These are phyloP conservation scores for Coemansia sp. DNA, from an alignment of 192 early-diverging fungal species.

Conservation along the genomic window DNA sequence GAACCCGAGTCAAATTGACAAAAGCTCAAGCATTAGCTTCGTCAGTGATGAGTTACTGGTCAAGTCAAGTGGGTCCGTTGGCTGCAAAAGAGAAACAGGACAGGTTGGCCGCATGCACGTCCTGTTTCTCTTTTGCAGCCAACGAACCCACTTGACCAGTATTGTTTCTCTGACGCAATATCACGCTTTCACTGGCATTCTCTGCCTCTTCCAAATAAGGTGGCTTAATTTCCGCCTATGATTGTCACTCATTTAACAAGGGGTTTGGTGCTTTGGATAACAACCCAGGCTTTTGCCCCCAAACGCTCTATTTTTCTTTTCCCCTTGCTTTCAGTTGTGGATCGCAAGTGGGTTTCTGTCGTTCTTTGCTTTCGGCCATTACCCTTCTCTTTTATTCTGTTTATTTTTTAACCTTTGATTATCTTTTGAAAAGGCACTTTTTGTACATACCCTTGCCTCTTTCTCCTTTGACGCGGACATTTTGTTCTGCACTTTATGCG, in stretches of 20 bases:
- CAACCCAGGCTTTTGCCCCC: neutral
- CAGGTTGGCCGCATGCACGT: too few relatives aligned
- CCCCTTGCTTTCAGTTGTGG: neutral
- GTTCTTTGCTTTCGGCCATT: neutral
- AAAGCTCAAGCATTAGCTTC: too few relatives aligned
- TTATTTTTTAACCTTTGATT: slow-evolving; percentile 9
- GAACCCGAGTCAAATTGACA: too few relatives aligned
- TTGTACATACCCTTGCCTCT: slow-evolving; percentile 4
- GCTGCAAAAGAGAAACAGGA: too few relatives aligned
- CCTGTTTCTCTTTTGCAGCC: neutral
- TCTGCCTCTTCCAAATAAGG: neutral
- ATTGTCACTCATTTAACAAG: slow-evolving; percentile 7
- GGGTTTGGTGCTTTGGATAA: neutral
- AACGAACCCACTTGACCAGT: too few relatives aligned
- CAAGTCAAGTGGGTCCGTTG: neutral
- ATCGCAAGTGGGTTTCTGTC: neutral
- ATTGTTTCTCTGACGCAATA: too few relatives aligned
- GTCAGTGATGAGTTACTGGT: too few relatives aligned
- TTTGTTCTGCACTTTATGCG: slow-evolving; percentile 4
- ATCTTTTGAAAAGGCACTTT: neutral
- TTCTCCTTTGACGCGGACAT: neutral
- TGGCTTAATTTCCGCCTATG: slow-evolving; percentile 4
- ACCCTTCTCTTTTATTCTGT: neutral
- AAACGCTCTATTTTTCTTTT: neutral
- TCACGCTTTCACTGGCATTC: too few relatives aligned